Percentiles rank a stretch among this genome's conserved stretches.
Conservation (phyloP, 768 basidiomycete species). For the Mycena venus region DNA sequence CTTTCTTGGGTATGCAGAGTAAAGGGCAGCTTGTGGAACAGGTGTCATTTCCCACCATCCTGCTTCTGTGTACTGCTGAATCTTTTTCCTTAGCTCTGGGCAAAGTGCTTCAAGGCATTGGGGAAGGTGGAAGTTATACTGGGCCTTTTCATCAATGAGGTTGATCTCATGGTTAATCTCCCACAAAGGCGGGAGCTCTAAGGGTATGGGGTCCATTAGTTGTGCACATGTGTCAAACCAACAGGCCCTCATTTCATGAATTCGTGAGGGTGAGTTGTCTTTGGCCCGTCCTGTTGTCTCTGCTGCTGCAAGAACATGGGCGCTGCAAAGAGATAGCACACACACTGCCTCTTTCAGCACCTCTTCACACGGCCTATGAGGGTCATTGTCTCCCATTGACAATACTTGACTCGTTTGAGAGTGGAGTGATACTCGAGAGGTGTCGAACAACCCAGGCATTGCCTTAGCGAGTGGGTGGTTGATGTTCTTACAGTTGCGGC, state of each 20-base stretch:
- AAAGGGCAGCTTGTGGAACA: not conserved
- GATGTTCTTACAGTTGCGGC: not conserved
- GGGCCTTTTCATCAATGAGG: not conserved
- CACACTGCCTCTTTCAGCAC: not conserved
- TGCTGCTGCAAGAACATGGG: too few species aligned
- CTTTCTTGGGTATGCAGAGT: not conserved
- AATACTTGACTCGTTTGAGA: not conserved
- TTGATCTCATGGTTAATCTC: not conserved
- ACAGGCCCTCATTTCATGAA: not conserved
- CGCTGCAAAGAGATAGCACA: not conserved
- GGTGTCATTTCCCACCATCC: too few species aligned
- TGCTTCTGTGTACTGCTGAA: too few species aligned
- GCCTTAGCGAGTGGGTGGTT: not conserved
- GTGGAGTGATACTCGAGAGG: not conserved
- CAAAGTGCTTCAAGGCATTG: not conserved
- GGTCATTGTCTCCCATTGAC: not conserved
- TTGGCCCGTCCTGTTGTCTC: too few species aligned
- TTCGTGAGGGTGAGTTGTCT: too few species aligned
- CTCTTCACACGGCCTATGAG: not conserved
- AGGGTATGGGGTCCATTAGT: not conserved
- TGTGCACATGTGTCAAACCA: not conserved
- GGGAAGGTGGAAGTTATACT: not conserved
- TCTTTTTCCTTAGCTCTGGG: not conserved
- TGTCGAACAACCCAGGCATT: not conserved
- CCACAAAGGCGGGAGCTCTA: not conserved